Conservation (phyloP, 1,139 yeast genomes). For the Candida sojae region DNA sequence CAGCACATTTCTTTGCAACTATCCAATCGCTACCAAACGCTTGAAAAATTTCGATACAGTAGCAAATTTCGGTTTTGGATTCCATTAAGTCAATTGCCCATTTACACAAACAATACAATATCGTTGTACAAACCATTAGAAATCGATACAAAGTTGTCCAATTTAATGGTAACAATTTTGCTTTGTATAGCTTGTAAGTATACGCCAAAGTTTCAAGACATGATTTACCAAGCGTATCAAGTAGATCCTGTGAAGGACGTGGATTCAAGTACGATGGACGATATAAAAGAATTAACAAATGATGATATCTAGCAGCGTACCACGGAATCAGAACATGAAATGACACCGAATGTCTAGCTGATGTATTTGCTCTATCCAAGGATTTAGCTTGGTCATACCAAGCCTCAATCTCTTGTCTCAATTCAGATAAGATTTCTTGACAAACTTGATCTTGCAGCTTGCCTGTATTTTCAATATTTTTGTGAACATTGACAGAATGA, state of each 20-base stretch:
- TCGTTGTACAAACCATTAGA: conserved; percentile 44
- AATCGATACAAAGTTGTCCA: conserved; percentile 52
- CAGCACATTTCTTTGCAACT: conserved; percentile 44
- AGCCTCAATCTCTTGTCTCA: conserved; percentile 42
- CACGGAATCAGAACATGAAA: conserved; percentile 46
- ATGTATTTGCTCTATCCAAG: conserved; percentile 12
- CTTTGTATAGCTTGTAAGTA: conserved; percentile 42
- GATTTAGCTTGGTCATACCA: conserved; percentile 32
- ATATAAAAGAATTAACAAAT: conserved; percentile 41
- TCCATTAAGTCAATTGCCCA: conserved; percentile 46
- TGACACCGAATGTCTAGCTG: conserved; percentile 20
- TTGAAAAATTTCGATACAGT: conserved; percentile 45
- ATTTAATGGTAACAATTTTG: conserved; percentile 44
- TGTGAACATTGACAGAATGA: conserved; percentile 32
- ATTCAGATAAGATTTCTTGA: conserved; percentile 23
- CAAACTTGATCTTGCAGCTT: conserved; percentile 22
- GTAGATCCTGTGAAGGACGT: conserved; percentile 34
- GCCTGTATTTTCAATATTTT: conserved; percentile 4
- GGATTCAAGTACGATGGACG: conserved; percentile 51
- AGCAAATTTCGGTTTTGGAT: conserved; percentile 43
- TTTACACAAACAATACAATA: conserved; percentile 46
- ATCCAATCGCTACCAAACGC: conserved; percentile 49
- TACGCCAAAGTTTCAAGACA: conserved; percentile 42
- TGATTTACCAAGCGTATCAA: conserved; percentile 38
- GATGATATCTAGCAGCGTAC: conserved; percentile 48